A percentile compares a stretch with the other conserved stretches of the same genome.
phyloP scores from a whole-genome alignment of 2,329 filamentous ascomycete species.

The Trichophyton schoenleinii region DNA sequence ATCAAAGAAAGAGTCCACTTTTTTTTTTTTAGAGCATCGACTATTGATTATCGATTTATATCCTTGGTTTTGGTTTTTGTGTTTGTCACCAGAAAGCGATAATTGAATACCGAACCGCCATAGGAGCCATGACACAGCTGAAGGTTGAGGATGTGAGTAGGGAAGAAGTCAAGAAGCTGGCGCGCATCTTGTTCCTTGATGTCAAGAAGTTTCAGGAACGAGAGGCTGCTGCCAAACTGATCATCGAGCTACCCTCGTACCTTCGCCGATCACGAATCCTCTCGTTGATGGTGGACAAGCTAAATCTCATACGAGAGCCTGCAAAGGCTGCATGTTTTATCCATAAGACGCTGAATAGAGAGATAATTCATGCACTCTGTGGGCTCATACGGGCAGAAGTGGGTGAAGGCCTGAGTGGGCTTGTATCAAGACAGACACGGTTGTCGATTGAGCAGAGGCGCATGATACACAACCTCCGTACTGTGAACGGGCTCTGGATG shows the following conservation, averaged over 20 bases:
- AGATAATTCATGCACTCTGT: constrained; percentile 12
- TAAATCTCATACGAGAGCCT: background rate
- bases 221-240: background rate
- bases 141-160: constrained; percentile 2
- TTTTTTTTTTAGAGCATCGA: background rate
- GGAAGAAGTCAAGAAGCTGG: constrained; percentile 8
- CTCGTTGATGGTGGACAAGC: constrained; percentile 3
- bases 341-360: constrained; percentile 14
- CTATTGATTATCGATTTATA: too few species aligned
- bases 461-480: constrained; percentile 16
- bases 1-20: background rate
- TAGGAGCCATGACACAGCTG: background rate
- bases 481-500: constrained; percentile 25
- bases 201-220: background rate
- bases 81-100: too few species aligned
- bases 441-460: constrained; percentile 12
- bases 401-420: constrained; percentile 14
- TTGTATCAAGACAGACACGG: constrained; percentile 10
- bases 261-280: constrained; percentile 9
- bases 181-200: constrained; percentile 3
- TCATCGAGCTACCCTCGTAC: constrained; percentile 3
- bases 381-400: constrained; percentile 15
- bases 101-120: too few species aligned
- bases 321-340: constrained; percentile 8
- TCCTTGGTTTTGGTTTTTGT: too few species aligned